Evolutionary conservation across 495 filamentous ascomycete genomes (phyloP).

Genomic region (Podospora appendiculata): DNA sequence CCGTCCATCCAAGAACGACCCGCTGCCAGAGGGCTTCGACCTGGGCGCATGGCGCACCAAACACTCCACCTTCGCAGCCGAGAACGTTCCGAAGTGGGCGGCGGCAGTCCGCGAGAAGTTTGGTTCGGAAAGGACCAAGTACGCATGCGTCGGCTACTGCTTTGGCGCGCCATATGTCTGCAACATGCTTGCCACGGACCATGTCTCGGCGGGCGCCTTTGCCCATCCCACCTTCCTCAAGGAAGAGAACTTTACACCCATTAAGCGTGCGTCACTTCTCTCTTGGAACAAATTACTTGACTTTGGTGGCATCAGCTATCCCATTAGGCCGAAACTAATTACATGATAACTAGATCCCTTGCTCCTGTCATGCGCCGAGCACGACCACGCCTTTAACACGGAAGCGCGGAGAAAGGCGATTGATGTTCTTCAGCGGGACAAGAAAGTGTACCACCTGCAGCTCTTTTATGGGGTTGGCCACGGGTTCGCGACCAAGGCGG

Average conservation of each 20-base stretch:
- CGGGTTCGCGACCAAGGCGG: slow-evolving; percentile 56
- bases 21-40: slow-evolving; percentile 23
- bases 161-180: slow-evolving; percentile 36
- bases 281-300: no score
- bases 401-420: slow-evolving; percentile 52
- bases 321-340: background rate
- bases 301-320: no score
- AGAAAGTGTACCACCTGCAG: slow-evolving; percentile 53
- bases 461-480: slow-evolving; percentile 55
- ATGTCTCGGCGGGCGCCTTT: slow-evolving; percentile 28
- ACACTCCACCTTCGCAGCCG: slow-evolving; percentile 24
- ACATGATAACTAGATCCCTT: slow-evolving; percentile 12
- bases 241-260: slow-evolving; percentile 26
- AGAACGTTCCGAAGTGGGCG: slow-evolving; percentile 27
- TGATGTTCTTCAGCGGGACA: slow-evolving; percentile 46
- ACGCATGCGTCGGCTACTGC: slow-evolving; percentile 33
- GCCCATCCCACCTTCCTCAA: slow-evolving; percentile 33
- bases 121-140: slow-evolving; percentile 21
- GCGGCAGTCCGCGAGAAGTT: slow-evolving; percentile 22
- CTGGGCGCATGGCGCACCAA: slow-evolving; percentile 32
- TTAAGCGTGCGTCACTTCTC: slow-evolving; percentile 9
- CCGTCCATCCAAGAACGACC: slow-evolving; percentile 22
- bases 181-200: slow-evolving; percentile 18
- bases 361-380: slow-evolving; percentile 35
- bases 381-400: slow-evolving; percentile 52